phyloP scores from a whole-genome alignment of 768 basidiomycete species.

The Russula brevipes region DNA sequence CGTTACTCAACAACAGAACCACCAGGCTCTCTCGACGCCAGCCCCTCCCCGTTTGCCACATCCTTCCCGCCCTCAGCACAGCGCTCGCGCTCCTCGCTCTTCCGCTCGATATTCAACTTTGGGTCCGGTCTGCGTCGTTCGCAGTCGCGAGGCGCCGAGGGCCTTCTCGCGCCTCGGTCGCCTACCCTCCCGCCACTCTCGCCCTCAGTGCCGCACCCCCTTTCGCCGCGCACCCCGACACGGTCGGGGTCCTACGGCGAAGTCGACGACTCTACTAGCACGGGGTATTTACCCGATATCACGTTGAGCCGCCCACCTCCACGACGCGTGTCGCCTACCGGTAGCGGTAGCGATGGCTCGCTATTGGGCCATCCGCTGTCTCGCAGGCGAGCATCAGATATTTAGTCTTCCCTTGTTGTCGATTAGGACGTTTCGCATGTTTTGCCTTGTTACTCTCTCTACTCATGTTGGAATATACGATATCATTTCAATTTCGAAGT shows the following conservation, averaged over 20 bases:
- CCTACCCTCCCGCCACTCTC: constrained; percentile 31
- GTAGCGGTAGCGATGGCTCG: neutral
- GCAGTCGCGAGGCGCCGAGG: constrained; percentile 50
- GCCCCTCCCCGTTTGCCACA: constrained; percentile 21
- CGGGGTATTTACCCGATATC: constrained; percentile 25
- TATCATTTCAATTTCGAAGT: neutral
- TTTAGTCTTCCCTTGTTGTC: neutral
- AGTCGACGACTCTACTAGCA: constrained; percentile 18
- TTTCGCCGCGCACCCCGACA: constrained; percentile 21
- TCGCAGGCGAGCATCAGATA: constrained; percentile 16
- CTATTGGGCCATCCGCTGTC: neutral
- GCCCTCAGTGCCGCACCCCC: constrained; percentile 25
- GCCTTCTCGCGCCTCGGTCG: constrained; percentile 63
- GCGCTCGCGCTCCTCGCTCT: constrained; percentile 52
- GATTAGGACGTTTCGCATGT: neutral
- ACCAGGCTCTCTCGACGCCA: neutral
- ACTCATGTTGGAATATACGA: neutral
- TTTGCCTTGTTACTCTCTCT: neutral
- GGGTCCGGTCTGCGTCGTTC: constrained; percentile 41
- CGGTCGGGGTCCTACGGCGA: constrained; percentile 20
- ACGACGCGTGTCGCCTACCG: constrained; percentile 24
- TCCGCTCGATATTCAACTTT: constrained; percentile 56
- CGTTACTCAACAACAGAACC: neutral
- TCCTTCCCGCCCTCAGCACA: constrained; percentile 27
- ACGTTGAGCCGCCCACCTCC: constrained; percentile 25